phyloP scores from a whole-genome alignment of 768 basidiomycete species.

The Suillus tomentosus region DNA sequence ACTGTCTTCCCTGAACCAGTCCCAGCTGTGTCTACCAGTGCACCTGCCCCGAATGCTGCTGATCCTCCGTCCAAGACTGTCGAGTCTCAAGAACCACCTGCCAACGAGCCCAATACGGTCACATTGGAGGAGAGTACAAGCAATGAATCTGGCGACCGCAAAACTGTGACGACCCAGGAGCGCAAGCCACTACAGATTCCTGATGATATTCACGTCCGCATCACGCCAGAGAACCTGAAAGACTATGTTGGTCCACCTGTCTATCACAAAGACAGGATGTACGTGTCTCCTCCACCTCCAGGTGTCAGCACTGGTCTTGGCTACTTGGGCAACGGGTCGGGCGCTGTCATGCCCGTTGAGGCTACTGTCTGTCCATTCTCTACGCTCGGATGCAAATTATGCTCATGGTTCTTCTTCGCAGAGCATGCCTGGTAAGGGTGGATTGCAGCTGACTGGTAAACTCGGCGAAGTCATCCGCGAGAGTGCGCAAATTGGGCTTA shows the following conservation, averaged over 20 bases:
- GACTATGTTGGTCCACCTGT: conserved; percentile 96
- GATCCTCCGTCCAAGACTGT: conserved; percentile 38
- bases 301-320: conserved; percentile 96
- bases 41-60: conserved; percentile 14
- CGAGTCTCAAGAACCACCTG: conserved; percentile 52
- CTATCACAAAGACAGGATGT: conserved; percentile 95
- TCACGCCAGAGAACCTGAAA: conserved; percentile 86
- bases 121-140: conserved; percentile 18
- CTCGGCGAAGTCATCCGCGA: conserved; percentile 98
- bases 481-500: conserved; percentile 91
- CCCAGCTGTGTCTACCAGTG: conserved; percentile 21
- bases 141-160: conserved; percentile 38
- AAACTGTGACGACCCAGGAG: conserved; percentile 72
- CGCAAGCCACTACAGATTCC: conserved; percentile 85
- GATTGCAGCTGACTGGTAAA: conserved; percentile 91
- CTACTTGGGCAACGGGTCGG: conserved; percentile 94
- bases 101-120: conserved; percentile 37
- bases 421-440: conserved; percentile 97
- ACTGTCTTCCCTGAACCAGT: conserved; percentile 75
- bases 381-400: background rate
- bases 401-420: conserved; percentile 30
- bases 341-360: conserved; percentile 97
- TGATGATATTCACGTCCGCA: conserved; percentile 70
- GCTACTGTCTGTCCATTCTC: conserved; percentile 63
- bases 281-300: conserved; percentile 74